Percentiles rank a stretch among this genome's conserved stretches.
Conservation (phyloP, 257 asterid species). For the Nicotiana obtusifolia region DNA sequence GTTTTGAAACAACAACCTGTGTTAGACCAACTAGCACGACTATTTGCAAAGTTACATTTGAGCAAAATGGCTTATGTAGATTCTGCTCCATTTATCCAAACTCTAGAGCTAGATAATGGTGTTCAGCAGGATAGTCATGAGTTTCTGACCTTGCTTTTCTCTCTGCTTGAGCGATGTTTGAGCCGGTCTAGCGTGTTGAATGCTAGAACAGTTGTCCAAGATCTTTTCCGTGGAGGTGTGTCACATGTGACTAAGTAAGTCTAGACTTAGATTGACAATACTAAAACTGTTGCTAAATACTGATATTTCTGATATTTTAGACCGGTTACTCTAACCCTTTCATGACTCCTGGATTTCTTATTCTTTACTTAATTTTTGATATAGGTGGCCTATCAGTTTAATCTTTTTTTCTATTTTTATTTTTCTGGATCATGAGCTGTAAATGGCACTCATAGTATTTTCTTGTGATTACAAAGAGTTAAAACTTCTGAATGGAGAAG, state of each 20-base stretch:
- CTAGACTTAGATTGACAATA: neutral
- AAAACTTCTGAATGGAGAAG: neutral
- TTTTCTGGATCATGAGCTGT: neutral
- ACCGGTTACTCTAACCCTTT: neutral
- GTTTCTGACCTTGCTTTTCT: slow-evolving; percentile 85
- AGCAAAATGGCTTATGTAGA: slow-evolving; percentile 92
- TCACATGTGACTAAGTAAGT: slow-evolving; percentile 87
- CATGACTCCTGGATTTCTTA: neutral
- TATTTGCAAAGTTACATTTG: slow-evolving; percentile 83
- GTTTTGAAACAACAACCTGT: slow-evolving; percentile 70
- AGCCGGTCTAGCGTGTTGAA: slow-evolving; percentile 65
- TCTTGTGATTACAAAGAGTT: neutral
- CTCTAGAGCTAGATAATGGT: slow-evolving; percentile 87
- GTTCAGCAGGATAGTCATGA: slow-evolving; percentile 99
- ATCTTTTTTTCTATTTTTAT: neutral
- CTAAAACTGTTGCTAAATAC: neutral
- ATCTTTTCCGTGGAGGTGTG: slow-evolving; percentile 95
- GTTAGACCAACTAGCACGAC: slow-evolving; percentile 66
- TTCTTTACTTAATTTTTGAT: slow-evolving; percentile 18
- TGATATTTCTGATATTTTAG: neutral
- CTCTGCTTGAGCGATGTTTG: slow-evolving; percentile 83
- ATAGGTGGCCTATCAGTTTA: neutral
- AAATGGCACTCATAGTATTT: neutral
- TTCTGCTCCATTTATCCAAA: slow-evolving; percentile 90
- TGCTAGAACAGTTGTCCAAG: slow-evolving; percentile 76